Evolutionary conservation across 192 early-diverging fungal species (phyloP).

Genomic region (Rhizophlyctis rosea): DNA sequence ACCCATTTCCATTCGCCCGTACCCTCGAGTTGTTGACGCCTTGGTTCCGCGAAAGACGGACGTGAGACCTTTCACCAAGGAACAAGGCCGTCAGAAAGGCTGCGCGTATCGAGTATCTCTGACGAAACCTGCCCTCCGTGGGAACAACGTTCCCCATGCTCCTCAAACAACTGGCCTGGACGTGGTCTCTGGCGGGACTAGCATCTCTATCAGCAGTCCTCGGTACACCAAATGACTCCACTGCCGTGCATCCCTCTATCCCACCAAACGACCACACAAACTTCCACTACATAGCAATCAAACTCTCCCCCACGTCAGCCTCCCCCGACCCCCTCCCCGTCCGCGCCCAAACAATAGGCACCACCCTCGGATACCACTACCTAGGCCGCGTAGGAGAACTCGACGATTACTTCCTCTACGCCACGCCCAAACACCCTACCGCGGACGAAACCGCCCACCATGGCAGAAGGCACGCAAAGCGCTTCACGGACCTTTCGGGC

Average conservation of each 20-base stretch:
- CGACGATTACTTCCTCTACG: conserved; percentile 60
- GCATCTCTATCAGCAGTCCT: no score
- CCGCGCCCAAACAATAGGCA: conserved; percentile 20
- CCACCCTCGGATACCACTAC: conserved; percentile 22
- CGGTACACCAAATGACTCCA: no score
- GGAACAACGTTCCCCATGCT: no score
- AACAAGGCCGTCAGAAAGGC: no score
- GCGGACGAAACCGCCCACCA: not conserved
- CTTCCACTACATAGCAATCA: conserved; percentile 48
- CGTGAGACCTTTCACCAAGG: no score
- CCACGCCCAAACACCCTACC: conserved; percentile 35
- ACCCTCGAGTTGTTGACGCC: no score
- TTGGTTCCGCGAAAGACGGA: no score
- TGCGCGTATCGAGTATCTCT: no score
- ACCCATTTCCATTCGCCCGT: no score
- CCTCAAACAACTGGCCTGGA: no score
- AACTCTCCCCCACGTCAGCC: conserved; percentile 12
- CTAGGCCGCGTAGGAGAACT: conserved; percentile 69
- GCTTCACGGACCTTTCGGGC: conserved; percentile 4
- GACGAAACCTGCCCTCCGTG: no score
- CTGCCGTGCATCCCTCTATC: conserved; percentile 3
- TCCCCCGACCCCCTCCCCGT: not conserved
- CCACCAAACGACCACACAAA: conserved; percentile 38
- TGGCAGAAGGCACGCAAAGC: not conserved
- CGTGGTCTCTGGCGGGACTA: no score